Evolutionary conservation across 2,329 filamentous ascomycete species (phyloP).

Genomic region (Ophiocordyceps unilateralis): DNA sequence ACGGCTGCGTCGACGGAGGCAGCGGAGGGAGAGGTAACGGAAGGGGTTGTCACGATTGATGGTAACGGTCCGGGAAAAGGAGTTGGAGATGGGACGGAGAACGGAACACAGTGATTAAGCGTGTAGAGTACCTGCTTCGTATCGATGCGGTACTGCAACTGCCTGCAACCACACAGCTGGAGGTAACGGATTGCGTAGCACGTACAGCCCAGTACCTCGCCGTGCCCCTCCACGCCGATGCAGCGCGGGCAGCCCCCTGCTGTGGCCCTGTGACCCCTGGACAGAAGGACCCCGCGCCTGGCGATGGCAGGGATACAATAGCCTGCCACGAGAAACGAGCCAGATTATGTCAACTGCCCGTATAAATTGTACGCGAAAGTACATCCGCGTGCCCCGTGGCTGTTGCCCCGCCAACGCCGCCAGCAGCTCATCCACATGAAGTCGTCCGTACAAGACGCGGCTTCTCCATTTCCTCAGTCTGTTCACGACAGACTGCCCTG

Average conservation of each 20-base stretch:
- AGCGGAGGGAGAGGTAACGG: background rate
- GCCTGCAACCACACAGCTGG: too few relatives aligned
- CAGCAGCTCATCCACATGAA: background rate
- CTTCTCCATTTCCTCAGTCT: background rate
- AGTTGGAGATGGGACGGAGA: constrained; percentile 5
- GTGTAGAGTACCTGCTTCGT: background rate
- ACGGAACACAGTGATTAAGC: background rate
- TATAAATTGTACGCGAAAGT: too few relatives aligned
- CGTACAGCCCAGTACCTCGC: background rate
- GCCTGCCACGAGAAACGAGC: too few relatives aligned
- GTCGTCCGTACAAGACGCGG: constrained; percentile 31
- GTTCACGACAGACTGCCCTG: background rate
- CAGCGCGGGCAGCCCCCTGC: constrained; percentile 1
- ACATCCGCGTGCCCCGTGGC: constrained; percentile 1
- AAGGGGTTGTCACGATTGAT: constrained; percentile 13
- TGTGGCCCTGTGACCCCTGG: constrained; percentile 12
- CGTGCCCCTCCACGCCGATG: background rate
- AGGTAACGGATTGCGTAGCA: background rate
- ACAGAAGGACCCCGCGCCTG: background rate
- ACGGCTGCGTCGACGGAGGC: constrained; percentile 11
- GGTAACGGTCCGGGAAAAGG: constrained; percentile 13
- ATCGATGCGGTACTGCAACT: background rate
- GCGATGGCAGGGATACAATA: constrained; percentile 1
- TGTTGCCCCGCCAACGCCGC: constrained; percentile 13
- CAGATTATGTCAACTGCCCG: too few relatives aligned